Base-by-base conservation (phyloP, 1,284 basidiomycete species). In the Melampsora larici-populina region DNA sequence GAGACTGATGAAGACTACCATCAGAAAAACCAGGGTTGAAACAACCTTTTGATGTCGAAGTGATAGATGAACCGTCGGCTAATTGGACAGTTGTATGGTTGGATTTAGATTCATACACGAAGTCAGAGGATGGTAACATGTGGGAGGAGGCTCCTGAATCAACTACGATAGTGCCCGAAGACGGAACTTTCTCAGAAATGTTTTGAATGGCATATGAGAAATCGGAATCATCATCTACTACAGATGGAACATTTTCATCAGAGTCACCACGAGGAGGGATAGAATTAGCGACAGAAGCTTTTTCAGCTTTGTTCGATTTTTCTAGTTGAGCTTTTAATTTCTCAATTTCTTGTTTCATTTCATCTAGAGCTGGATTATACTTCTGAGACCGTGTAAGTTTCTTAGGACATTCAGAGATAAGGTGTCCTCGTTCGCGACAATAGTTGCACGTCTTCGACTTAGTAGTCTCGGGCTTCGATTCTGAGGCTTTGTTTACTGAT, bases 81-180 rank as follows among this genome's bases (percentile, higher is more conserved):
- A 70, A 31, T 21, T 11, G 11, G 48, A 49, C 48, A 49, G 11
- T 11, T 11, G 48, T 49, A 7, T 2, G n/a, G 51, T 55, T 18
- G 3, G 51, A n/a, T 31, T n/a, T 31, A 31, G 55, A 51, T 11
- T 29, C 2, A 2, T 43, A 29, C 17, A 72, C 55, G 5, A 55
- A 15, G 26, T 26, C 3, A 9, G 62, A 24, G 36, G 58, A 6
- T 4, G 58, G 70, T 2, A 55, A 46, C 70, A 72, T 72, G 1
- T 49, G 62, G 31, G 46, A 36, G 5, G 55, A 62, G 58, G 51
- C 58, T 18, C 55, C 69, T 58, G 69, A 70, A 24, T 70, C 69
- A 13, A 70, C 13, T 24, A 55, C 58, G 48, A 49, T n/a, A n/a
- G n/a, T n/a, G n/a, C n/a, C n/a, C n/a, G n/a, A n/a, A n/a, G n/a